Base-by-base conservation (phyloP, 305 asterid species). In the Fraxinus angustifolia region DNA sequence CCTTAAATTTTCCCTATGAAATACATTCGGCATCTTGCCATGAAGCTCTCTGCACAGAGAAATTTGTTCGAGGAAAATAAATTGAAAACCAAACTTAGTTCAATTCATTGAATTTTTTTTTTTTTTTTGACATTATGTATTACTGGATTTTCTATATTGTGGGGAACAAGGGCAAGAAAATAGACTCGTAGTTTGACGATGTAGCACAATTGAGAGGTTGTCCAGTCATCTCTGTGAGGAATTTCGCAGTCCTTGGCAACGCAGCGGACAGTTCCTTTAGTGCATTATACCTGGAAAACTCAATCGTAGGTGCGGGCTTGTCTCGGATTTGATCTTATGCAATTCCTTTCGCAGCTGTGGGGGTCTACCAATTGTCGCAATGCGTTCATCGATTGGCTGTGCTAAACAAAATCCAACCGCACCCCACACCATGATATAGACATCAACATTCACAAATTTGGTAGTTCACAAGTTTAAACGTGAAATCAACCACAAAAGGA, bases 361-460 rank as follows among this genome's bases (percentile, higher is more conserved):
- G 26, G 26, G 26, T 0, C 36, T 33, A 93, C 97, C 6, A 33
- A 33, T 33, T 33, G 36, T 33, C 5, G 95, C 97, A 31, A 90
- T 82, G 78, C 84, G 85, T 58, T 67, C 87, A 48, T 85, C 87
- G 28, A 84, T 65, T 30, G 90, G 38, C 8, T 35, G 8, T 35
- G 97, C 97, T 82, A 93, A 87, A 89, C 96, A 93, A 87, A 90
- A 90, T 79, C 97, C 97, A 90, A 87, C 86, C 53, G 92, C 90
- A 81, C 26, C 94, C 93, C 90, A 91, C 76, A 88, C 78, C 75
- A 60, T 45, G 78, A 68, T 33, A 68, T 76, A 79, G 71, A 76
- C 34, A 83, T 16, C 74, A 67, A 38, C 76, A 73, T 76, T 72
- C 48, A 62, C 31, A 67, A 50, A 11, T 42, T 30, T 78, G 42